Conservation (phyloP, 2,329 filamentous ascomycete species). For the Beauveria bassiana region DNA sequence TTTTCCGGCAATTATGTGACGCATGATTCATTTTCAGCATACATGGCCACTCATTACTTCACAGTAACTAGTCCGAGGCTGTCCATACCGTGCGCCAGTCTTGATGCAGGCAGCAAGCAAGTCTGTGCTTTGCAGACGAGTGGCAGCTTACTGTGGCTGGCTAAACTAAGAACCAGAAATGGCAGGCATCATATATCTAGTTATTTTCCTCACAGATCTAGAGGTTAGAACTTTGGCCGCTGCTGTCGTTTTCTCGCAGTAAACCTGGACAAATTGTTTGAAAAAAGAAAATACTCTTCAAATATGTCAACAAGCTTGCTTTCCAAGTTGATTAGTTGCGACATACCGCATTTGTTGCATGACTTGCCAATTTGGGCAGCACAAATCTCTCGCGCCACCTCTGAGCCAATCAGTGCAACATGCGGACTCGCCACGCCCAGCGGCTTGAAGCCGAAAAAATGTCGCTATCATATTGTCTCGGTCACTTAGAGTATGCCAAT, state of each 20-base stretch:
- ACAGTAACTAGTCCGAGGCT: no score
- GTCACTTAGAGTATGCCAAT: neutral
- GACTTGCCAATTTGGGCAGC: neutral
- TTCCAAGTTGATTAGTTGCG: neutral
- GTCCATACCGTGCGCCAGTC: no score
- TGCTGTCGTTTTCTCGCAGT: neutral
- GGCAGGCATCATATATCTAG: no score
- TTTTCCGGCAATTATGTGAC: no score
- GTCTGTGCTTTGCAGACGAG: no score
- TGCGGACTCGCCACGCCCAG: neutral
- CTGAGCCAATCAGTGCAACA: slow-evolving; percentile 1
- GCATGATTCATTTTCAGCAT: no score
- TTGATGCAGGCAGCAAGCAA: no score
- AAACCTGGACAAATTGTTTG: neutral
- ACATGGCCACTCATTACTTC: no score
- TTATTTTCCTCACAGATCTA: no score
- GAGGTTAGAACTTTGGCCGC: neutral
- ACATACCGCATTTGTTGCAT: neutral
- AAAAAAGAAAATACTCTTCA: neutral
- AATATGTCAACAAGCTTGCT: neutral
- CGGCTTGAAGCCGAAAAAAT: neutral
- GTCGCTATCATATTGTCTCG: neutral
- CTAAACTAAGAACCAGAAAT: no score
- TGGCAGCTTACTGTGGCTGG: no score
- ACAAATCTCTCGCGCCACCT: neutral